Evolutionary conservation across 2,329 filamentous ascomycete genomes (phyloP).

Genomic region (Acarospora socialis): DNA sequence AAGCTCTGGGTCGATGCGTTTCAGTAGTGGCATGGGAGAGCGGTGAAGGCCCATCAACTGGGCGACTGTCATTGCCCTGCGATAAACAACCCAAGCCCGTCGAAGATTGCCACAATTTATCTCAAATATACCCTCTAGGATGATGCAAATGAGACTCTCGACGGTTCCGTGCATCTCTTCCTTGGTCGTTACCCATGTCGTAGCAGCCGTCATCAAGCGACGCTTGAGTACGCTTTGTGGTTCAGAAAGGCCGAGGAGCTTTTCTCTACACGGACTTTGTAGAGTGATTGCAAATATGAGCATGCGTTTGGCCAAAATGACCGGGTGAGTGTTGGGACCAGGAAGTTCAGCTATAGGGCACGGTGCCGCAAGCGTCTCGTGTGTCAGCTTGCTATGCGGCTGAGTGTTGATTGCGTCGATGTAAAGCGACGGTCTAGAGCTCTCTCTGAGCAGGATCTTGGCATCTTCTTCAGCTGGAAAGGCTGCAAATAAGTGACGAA

Average conservation of each 20-base stretch:
- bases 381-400: constrained; percentile 11
- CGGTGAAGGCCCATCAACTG: constrained; percentile 31
- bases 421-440: constrained; percentile 7
- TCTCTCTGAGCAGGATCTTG: constrained; percentile 11
- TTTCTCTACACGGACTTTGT: constrained; percentile 14
- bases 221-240: constrained; percentile 17
- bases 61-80: constrained; percentile 26
- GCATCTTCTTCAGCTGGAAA: constrained; percentile 12
- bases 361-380: constrained; percentile 7
- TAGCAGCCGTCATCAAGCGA: constrained; percentile 20
- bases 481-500: constrained; percentile 10
- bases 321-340: constrained; percentile 17
- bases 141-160: constrained; percentile 30
- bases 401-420: constrained; percentile 9
- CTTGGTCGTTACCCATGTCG: constrained; percentile 22
- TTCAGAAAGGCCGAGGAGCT: constrained; percentile 15
- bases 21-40: constrained; percentile 6
- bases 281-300: constrained; percentile 21
- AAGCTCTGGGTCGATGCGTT: constrained; percentile 8
- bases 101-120: constrained; percentile 28
- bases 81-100: constrained; percentile 24
- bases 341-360: constrained; percentile 7
- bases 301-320: constrained; percentile 22
- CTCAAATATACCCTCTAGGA: constrained; percentile 28
- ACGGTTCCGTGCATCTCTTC: constrained; percentile 25